phyloP scores from a whole-genome alignment of 2,329 filamentous ascomycete species.

The Alternaria ethzedia region DNA sequence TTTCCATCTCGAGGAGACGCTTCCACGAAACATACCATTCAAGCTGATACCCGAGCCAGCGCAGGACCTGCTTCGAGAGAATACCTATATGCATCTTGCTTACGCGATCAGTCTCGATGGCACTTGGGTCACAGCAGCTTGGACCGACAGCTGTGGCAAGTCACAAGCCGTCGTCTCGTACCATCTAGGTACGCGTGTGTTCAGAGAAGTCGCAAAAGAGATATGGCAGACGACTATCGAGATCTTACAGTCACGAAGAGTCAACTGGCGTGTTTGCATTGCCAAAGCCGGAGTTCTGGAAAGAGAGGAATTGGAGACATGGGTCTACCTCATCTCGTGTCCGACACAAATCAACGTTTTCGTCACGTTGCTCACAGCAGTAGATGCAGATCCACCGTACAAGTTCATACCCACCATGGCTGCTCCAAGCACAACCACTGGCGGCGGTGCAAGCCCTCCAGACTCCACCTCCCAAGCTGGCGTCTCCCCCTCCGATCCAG shows the following conservation, averaged over 20 bases:
- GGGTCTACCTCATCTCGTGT: constrained; percentile 45
- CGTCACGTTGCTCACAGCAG: constrained; percentile 65
- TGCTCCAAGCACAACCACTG: constrained; percentile 14
- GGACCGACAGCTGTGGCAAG: constrained; percentile 79
- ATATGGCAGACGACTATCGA: constrained; percentile 80
- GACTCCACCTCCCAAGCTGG: constrained; percentile 46
- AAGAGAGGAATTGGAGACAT: constrained; percentile 64
- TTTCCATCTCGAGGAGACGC: constrained; percentile 72
- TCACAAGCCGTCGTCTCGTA: constrained; percentile 77
- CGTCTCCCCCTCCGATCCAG: constrained; percentile 41
- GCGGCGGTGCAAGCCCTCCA: constrained; percentile 23
- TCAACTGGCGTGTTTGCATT: constrained; percentile 79
- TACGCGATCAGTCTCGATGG: constrained; percentile 79
- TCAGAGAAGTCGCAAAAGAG: constrained; percentile 72
- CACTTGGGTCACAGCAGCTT: constrained; percentile 78
- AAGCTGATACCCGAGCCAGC: constrained; percentile 72
- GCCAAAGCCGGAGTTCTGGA: constrained; percentile 74
- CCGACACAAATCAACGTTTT: constrained; percentile 48
- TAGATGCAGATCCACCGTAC: constrained; percentile 69
- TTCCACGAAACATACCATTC: constrained; percentile 77
- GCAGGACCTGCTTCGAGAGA: constrained; percentile 76
- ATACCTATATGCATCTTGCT: constrained; percentile 79
- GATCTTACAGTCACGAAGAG: constrained; percentile 72
- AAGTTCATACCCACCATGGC: constrained; percentile 63
- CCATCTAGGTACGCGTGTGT: constrained; percentile 67